These are phyloP conservation scores for Diaporthe citrichinensis DNA, from an alignment of 2,329 filamentous ascomycete genomes.

Conservation along the genomic window DNA sequence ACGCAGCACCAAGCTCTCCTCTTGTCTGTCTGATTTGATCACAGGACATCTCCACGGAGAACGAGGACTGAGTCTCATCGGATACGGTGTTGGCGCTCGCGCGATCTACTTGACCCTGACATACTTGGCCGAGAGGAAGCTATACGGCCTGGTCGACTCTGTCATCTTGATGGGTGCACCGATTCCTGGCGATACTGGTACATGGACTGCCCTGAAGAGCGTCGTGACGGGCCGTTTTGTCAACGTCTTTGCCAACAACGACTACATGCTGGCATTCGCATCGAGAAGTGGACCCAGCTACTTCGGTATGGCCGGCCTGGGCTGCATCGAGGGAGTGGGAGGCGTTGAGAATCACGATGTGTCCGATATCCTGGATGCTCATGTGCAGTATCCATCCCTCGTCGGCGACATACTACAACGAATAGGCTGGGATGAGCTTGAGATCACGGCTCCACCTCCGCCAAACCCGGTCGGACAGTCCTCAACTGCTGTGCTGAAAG, in stretches of 20 bases:
- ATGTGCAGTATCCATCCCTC: conserved; percentile 78
- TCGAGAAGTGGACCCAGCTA: conserved; percentile 87
- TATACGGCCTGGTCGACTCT: conserved; percentile 89
- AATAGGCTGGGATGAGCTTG: conserved; percentile 78
- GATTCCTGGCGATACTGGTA: conserved; percentile 77
- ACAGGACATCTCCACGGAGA: conserved; percentile 88
- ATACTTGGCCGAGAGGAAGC: conserved; percentile 82
- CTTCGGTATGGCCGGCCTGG: conserved; percentile 86
- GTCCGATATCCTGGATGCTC: conserved; percentile 75
- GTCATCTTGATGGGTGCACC: conserved; percentile 89
- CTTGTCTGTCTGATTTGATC: conserved; percentile 83
- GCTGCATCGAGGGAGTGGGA: conserved; percentile 77
- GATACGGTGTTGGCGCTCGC: conserved; percentile 85
- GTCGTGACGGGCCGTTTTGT: conserved; percentile 88
- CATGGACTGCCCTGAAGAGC: conserved; percentile 84
- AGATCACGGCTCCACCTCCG: conserved; percentile 36
- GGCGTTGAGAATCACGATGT: conserved; percentile 78
- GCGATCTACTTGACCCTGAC: conserved; percentile 89
- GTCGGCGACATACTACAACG: conserved; percentile 76
- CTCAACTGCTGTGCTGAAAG: conserved; percentile 6
- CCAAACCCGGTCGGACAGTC: conserved; percentile 4
- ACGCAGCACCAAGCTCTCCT: conserved; percentile 79
- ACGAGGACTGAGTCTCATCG: conserved; percentile 83
- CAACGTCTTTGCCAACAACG: conserved; percentile 90
- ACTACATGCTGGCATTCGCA: conserved; percentile 90